Evolutionary conservation across 2,329 filamentous ascomycete species (phyloP).

Genomic region (Hypoxylon sp.): DNA sequence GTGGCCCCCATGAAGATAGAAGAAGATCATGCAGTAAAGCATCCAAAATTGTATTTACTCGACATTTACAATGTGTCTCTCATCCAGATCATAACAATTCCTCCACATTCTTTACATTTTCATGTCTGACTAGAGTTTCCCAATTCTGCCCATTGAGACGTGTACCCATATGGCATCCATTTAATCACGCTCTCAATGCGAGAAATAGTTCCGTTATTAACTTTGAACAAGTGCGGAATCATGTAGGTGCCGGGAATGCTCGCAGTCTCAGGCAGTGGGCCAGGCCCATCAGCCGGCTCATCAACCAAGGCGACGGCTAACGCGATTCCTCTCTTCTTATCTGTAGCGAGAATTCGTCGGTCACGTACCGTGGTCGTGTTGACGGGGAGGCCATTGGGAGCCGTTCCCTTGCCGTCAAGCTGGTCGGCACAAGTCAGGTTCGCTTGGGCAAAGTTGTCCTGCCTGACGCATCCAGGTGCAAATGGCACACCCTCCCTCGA

Average conservation of each 20-base stretch:
- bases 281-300: slow-evolving; percentile 35
- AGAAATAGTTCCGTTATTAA: slow-evolving; percentile 35
- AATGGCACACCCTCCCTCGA: slow-evolving; percentile 42
- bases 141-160: slow-evolving; percentile 34
- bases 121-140: slow-evolving; percentile 1
- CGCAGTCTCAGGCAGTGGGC: slow-evolving; percentile 30
- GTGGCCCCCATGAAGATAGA: background rate
- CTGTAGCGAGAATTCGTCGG: slow-evolving; percentile 40
- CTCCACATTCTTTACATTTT: slow-evolving; percentile 1
- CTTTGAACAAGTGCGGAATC: slow-evolving; percentile 44
- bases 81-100: background rate
- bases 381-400: slow-evolving; percentile 42
- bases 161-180: slow-evolving; percentile 47
- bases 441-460: slow-evolving; percentile 41
- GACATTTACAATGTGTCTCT: background rate
- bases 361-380: slow-evolving; percentile 44
- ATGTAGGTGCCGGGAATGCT: slow-evolving; percentile 45
- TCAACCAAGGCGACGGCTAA: slow-evolving; percentile 45
- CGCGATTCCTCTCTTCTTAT: slow-evolving; percentile 35
- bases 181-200: slow-evolving; percentile 44
- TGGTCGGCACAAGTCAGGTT: slow-evolving; percentile 43
- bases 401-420: slow-evolving; percentile 37
- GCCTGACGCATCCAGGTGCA: slow-evolving; percentile 37
- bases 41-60: background rate
- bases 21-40: background rate